Percentiles rank a stretch among this genome's conserved stretches.
Evolutionary conservation across 768 basidiomycete species (phyloP).

Genomic region (Termitomyces sp.): DNA sequence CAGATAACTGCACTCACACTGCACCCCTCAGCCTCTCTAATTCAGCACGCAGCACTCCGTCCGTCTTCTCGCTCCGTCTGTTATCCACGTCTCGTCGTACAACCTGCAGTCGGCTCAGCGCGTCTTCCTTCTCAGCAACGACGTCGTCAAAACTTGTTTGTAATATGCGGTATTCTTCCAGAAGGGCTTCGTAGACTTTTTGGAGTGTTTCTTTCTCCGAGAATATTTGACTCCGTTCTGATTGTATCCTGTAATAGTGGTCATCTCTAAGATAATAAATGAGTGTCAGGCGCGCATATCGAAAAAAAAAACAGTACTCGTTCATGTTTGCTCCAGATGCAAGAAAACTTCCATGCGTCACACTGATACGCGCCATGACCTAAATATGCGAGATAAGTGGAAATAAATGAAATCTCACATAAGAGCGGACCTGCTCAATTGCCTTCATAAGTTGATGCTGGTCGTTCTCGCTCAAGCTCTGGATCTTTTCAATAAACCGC

Average conservation of each 20-base stretch:
- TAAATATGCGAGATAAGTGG: constrained; percentile 20
- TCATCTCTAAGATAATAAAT: constrained; percentile 58
- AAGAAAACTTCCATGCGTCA: constrained; percentile 41
- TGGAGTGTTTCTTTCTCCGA: constrained; percentile 86
- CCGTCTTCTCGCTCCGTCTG: constrained; percentile 63
- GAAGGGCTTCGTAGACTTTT: constrained; percentile 68
- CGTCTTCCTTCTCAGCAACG: constrained; percentile 75
- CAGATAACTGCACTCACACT: constrained; percentile 55
- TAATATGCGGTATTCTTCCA: constrained; percentile 70
- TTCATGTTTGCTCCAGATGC: constrained; percentile 65
- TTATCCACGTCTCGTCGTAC: constrained; percentile 54
- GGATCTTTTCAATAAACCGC: constrained; percentile 86
- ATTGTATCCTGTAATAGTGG: constrained; percentile 84
- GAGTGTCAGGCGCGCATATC: constrained; percentile 4
- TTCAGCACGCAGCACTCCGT: constrained; percentile 73
- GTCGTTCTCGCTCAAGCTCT: constrained; percentile 72
- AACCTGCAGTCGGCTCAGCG: constrained; percentile 55
- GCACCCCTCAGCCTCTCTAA: constrained; percentile 78
- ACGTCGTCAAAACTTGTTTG: constrained; percentile 77
- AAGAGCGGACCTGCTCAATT: constrained; percentile 74
- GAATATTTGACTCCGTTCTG: constrained; percentile 69
- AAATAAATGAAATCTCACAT: background rate
- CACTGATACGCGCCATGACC: constrained; percentile 73
- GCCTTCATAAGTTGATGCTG: constrained; percentile 91
- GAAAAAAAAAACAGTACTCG: constrained; percentile 43